Conservation (phyloP, 2,329 filamentous ascomycete genomes). For the Ophiocordyceps sinensis region DNA sequence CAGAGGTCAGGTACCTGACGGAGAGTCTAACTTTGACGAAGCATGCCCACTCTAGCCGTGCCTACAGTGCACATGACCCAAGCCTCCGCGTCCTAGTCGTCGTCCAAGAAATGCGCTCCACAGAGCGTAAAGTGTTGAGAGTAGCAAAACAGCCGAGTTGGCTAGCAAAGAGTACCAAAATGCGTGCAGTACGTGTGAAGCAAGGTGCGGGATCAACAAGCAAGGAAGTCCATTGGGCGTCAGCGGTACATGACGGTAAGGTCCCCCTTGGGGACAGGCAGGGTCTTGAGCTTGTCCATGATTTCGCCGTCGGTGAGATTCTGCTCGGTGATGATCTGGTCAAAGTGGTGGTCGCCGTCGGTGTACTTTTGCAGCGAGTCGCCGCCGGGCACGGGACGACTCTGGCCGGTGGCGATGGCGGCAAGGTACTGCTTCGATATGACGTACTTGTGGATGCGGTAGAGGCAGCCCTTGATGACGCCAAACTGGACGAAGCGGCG, state of each 20-base stretch:
- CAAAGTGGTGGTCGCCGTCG: conserved; percentile 63
- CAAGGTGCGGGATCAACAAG: too few relatives aligned
- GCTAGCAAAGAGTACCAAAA: too few relatives aligned
- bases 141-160: too few relatives aligned
- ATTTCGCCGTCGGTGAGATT: conserved; percentile 57
- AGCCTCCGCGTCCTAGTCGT: too few relatives aligned
- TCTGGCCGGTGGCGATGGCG: conserved; percentile 38
- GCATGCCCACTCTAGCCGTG: too few relatives aligned
- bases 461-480: conserved; percentile 86
- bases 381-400: conserved; percentile 21
- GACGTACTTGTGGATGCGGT: conserved; percentile 84
- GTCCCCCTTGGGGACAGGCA: conserved; percentile 37
- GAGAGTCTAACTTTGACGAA: too few relatives aligned
- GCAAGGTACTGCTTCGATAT: conserved; percentile 51
- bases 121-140: too few relatives aligned
- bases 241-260: conserved; percentile 39
- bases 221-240: too few relatives aligned
- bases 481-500: conserved; percentile 90
- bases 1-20: too few relatives aligned
- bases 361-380: conserved; percentile 51
- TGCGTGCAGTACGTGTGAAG: too few relatives aligned
- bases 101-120: too few relatives aligned
- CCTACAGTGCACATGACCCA: too few relatives aligned
- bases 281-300: conserved; percentile 48
- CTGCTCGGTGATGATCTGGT: conserved; percentile 69